A percentile compares a stretch with the other conserved stretches of the same genome.
Evolutionary conservation across 2,329 filamentous ascomycete species (phyloP).

Genomic region (Ceratocystiopsis sp.): DNA sequence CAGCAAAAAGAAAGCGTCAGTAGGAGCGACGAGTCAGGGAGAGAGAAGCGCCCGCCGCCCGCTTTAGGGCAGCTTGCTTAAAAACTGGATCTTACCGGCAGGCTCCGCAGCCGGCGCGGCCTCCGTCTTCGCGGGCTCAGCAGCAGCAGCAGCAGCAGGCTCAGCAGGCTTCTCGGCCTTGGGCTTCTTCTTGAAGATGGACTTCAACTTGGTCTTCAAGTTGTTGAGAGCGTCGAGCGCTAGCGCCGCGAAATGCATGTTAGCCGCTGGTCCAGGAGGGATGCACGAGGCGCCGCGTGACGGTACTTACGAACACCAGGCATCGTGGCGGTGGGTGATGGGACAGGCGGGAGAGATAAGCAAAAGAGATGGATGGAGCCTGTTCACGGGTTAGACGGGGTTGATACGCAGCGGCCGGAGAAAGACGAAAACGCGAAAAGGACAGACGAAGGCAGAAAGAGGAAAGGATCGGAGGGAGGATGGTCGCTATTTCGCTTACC

Average conservation of each 20-base stretch:
- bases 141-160: slow-evolving; percentile 5
- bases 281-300: no score
- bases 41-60: no score
- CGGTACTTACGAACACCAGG: slow-evolving; percentile 37
- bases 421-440: neutral
- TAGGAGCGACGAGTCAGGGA: no score
- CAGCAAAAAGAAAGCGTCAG: slow-evolving; percentile 3
- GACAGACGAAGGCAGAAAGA: neutral
- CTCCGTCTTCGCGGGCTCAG: slow-evolving; percentile 13
- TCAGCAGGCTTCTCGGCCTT: slow-evolving; percentile 7
- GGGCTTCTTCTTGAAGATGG: slow-evolving; percentile 31
- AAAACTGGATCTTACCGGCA: no score
- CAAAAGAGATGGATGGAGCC: neutral
- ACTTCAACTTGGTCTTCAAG: slow-evolving; percentile 38
- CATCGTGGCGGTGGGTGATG: slow-evolving; percentile 23
- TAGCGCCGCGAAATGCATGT: slow-evolving; percentile 11
- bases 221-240: slow-evolving; percentile 34
- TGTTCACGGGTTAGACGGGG: no score
- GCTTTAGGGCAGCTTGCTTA: no score
- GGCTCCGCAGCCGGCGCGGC: slow-evolving; percentile 14
- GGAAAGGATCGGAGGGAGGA: neutral
- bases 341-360: no score
- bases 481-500: neutral
- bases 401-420: no score
- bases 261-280: neutral